phyloP scores from a whole-genome alignment of 257 asterid species.

The Solanum appendiculatum region DNA sequence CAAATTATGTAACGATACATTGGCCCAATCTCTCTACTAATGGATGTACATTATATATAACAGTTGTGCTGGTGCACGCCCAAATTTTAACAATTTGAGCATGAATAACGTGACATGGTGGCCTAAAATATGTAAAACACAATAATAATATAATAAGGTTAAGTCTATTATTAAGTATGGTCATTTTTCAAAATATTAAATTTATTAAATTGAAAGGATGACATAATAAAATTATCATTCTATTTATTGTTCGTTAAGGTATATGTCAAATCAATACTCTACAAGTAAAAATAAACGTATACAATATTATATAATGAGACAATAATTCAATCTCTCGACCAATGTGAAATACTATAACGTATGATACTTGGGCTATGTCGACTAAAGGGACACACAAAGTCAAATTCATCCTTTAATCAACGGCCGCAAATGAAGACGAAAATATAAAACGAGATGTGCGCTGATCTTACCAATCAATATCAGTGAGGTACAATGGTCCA shows the following conservation, averaged over 20 bases:
- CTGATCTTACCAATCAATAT: conserved; percentile 47
- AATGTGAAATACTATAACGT: too few species aligned
- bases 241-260: not conserved
- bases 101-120: not conserved
- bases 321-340: not conserved
- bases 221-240: too few species aligned
- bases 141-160: not conserved
- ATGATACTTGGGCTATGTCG: not conserved
- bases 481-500: conserved; percentile 48
- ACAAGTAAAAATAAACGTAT: not conserved
- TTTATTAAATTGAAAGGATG: too few species aligned
- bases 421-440: not conserved
- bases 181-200: too few species aligned
- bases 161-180: too few species aligned
- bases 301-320: too few species aligned
- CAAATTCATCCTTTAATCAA: not conserved
- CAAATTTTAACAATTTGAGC: not conserved
- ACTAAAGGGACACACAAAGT: not conserved
- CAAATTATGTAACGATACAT: not conserved
- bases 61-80: not conserved
- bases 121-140: not conserved
- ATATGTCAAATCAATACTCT: too few species aligned
- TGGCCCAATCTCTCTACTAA: not conserved
- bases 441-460: not conserved
- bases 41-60: too few species aligned